Conservation (phyloP, 768 basidiomycete genomes). For the Leccinum ochraceum region DNA sequence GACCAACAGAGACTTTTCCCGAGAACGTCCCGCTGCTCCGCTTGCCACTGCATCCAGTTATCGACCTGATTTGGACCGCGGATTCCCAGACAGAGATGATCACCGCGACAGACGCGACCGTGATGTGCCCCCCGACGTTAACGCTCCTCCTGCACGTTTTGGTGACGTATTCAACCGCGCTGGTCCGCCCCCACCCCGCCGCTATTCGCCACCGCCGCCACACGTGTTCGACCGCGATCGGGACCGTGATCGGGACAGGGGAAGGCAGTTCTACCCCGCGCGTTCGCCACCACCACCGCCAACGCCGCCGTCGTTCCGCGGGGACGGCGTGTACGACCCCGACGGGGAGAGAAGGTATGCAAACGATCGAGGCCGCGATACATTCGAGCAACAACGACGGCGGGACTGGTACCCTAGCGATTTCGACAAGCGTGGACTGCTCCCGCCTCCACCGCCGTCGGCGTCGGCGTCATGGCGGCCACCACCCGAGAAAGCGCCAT, state of each 20-base stretch:
- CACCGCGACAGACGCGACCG: conserved; percentile 39
- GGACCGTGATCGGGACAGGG: conserved; percentile 28
- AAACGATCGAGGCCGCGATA: conserved; percentile 33
- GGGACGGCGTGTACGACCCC: conserved; percentile 32
- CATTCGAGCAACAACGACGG: conserved; percentile 29
- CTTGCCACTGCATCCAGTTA: conserved; percentile 28
- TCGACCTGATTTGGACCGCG: conserved; percentile 41
- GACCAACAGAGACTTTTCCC: conserved; percentile 35
- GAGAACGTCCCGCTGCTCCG: conserved; percentile 34
- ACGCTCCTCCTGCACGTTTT: conserved; percentile 36
- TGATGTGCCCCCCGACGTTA: conserved; percentile 36
- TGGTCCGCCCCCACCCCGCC: conserved; percentile 15
- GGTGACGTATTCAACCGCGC: conserved; percentile 32
- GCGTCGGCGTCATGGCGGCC: conserved; percentile 26
- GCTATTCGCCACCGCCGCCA: conserved; percentile 30
- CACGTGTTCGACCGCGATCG: conserved; percentile 37
- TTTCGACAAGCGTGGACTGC: conserved; percentile 40
- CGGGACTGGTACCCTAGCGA: conserved; percentile 38
- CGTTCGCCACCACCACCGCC: conserved; percentile 32
- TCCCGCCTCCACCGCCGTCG: not conserved
- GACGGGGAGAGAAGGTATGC: conserved; percentile 37
- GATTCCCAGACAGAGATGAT: conserved; percentile 32
- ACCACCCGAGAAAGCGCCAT: conserved; percentile 35
- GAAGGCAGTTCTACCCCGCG: conserved; percentile 32
- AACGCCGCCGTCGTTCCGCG: conserved; percentile 14